Evolutionary conservation across 768 basidiomycete species (phyloP).

Genomic region (Cystofilobasidium ferigula): DNA sequence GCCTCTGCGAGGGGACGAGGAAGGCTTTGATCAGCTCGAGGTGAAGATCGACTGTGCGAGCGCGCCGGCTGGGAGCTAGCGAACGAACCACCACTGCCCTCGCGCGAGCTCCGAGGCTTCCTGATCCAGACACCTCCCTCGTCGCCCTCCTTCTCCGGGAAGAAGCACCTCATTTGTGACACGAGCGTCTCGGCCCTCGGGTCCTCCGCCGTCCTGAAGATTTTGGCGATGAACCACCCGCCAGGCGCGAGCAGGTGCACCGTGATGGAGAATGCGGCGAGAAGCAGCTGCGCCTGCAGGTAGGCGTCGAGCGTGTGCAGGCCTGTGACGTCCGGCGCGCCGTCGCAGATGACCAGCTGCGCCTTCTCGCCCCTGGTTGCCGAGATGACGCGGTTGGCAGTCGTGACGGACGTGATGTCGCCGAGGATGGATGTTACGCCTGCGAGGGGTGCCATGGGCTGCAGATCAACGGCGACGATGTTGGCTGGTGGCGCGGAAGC

Average conservation of each 20-base stretch:
- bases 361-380: constrained; percentile 40
- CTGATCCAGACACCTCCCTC: constrained; percentile 40
- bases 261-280: constrained; percentile 42
- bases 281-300: constrained; percentile 42
- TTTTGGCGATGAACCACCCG: constrained; percentile 43
- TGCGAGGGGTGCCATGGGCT: constrained; percentile 41
- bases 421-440: constrained; percentile 41
- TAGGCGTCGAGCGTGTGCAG: constrained; percentile 44
- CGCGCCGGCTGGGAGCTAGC: neutral
- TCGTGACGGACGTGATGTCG: constrained; percentile 42
- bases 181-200: constrained; percentile 38
- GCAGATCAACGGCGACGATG: constrained; percentile 38
- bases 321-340: constrained; percentile 44
- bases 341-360: constrained; percentile 44
- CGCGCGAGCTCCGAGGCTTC: constrained; percentile 41
- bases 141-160: constrained; percentile 28
- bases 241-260: constrained; percentile 40
- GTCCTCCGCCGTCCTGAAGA: constrained; percentile 40
- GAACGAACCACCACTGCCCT: constrained; percentile 40
- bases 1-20: constrained; percentile 18
- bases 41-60: neutral
- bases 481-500: constrained; percentile 20
- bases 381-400: constrained; percentile 39
- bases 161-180: constrained; percentile 41
- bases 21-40: too few relatives aligned